Evolutionary conservation across 345 rosid genomes (phyloP), one percentile per base, ranked within the genome.

Genomic region (Salix purpurea): DNA sequence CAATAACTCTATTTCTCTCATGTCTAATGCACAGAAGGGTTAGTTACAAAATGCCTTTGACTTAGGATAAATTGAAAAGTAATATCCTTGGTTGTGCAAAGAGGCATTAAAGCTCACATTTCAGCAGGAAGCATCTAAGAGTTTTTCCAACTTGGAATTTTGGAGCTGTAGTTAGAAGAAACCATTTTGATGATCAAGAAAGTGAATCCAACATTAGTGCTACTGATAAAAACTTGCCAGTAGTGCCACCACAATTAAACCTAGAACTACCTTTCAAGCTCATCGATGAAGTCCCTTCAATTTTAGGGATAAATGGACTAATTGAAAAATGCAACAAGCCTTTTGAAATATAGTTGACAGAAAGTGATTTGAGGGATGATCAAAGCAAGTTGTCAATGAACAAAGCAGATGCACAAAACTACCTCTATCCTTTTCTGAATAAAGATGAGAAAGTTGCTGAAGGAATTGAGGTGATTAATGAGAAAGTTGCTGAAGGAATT

Each of bases 331-430:
- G 64, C 34, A 60, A 61, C 60, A n/a, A 14, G 73, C 74, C 69
- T 5, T 67, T 67, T 7, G 74, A 32, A 73, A 69, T 69, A 61
- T 74, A 76, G 18, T 16, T 61, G 42, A 69, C 79, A n/a, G 42
- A 2, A 21, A 76, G 74, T 34, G 79, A 76, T 34, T 16, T 69
- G 21, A 69, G 40, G 60, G 69, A 58, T 3, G 30, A 44, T 10
- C 79, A 69, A 26, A 44, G 23, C 6, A 69, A 67, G n/a, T 40
- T 76, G 42, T 30, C 73, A 1, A 52, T 52, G 0, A 52, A 19
- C 60, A 68, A 76, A 19, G 34, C 10, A 37, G 18, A 67, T 19
- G 67, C 21, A 2, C 12, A 39, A 48, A 24, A 32, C 6, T 16
- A 19, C 7, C 15, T 69, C 10, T 18, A 54, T 16, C 79, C 74